Evolutionary conservation across 176 grass and related monocot species (phyloP).

Genomic region (Saccharum spontaneum): DNA sequence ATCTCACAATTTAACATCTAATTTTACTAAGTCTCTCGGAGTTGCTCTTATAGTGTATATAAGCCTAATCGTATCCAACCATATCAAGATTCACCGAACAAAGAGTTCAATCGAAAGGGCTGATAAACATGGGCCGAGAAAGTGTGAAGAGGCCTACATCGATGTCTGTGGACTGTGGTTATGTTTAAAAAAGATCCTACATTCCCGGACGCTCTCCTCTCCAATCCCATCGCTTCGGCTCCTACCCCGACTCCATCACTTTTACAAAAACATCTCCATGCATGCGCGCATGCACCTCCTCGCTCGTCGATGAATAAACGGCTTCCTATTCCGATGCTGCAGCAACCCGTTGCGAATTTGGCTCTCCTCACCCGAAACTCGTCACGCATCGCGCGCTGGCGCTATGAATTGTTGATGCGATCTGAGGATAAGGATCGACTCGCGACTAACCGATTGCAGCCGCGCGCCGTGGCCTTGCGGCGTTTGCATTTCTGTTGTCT

Average conservation of each 20-base stretch:
- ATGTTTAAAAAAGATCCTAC: too few species aligned
- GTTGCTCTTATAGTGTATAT: too few species aligned
- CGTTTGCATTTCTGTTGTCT: not conserved
- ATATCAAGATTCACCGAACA: too few species aligned
- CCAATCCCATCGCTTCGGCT: not conserved
- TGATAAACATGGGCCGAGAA: too few species aligned
- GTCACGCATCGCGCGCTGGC: not conserved
- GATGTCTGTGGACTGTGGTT: too few species aligned
- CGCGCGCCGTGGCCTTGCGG: not conserved
- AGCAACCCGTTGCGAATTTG: slow-evolving; percentile 1
- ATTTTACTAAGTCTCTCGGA: too few species aligned
- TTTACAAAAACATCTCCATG: not conserved
- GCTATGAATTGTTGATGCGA: not conserved
- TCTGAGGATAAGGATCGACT: not conserved
- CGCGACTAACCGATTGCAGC: not conserved
- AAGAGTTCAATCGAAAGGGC: too few species aligned
- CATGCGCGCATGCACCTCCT: not conserved
- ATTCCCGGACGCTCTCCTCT: not conserved
- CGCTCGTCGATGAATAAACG: not conserved
- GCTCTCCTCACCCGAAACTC: not conserved
- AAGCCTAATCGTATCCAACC: too few species aligned
- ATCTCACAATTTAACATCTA: too few species aligned
- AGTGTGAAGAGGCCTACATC: too few species aligned
- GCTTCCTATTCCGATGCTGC: not conserved
- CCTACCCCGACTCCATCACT: too few species aligned